phyloP scores from a whole-genome alignment of 257 asterid genomes.

The Rhazya stricta region DNA sequence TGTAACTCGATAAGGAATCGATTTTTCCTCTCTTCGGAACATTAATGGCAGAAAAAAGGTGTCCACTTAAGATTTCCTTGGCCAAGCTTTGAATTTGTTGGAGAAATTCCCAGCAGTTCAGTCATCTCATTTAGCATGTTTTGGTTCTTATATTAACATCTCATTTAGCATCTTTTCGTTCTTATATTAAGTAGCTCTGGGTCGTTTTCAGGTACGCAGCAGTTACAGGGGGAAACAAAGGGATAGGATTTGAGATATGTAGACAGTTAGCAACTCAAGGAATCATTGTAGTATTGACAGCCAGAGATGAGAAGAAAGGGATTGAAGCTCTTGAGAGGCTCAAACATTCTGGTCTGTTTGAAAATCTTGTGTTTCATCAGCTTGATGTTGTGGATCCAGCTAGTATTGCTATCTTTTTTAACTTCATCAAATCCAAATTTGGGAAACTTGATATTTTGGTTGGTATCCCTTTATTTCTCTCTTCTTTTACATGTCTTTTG shows the following conservation, averaged over 20 bases:
- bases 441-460: conserved; percentile 32
- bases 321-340: conserved; percentile 47
- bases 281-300: conserved; percentile 40
- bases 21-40: not conserved
- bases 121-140: not conserved
- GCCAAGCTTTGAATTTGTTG: not conserved
- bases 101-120: not conserved
- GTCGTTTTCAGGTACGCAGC: conserved; percentile 22
- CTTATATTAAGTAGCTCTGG: not conserved
- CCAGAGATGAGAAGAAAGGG: conserved; percentile 49
- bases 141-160: not conserved
- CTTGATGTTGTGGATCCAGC: conserved; percentile 40
- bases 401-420: conserved; percentile 37
- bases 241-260: conserved; percentile 35
- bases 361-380: conserved; percentile 40
- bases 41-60: not conserved
- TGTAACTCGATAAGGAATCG: not conserved
- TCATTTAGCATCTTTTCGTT: not conserved
- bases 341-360: conserved; percentile 20
- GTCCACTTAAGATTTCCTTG: not conserved
- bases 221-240: conserved; percentile 41
- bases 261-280: conserved; percentile 24
- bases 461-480: not conserved
- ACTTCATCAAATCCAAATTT: conserved; percentile 28
- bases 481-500: not conserved